Evolutionary conservation across 192 early-diverging fungal genomes (phyloP).

Genomic region (Pilobolus umbonatus): DNA sequence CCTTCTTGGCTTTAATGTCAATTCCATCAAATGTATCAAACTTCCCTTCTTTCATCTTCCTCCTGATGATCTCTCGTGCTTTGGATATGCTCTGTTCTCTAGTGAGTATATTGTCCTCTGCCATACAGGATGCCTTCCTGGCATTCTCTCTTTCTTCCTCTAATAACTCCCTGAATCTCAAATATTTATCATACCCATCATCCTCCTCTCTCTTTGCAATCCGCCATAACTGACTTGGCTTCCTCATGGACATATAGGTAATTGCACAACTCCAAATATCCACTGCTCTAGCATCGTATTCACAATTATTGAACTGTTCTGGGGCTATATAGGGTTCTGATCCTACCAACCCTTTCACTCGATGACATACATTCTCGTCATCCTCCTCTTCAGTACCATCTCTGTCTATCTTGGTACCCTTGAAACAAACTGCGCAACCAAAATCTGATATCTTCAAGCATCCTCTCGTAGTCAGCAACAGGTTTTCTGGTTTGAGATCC

Average conservation of each 20-base stretch:
- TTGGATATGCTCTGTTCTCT: slow-evolving; percentile 18
- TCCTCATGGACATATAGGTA: slow-evolving; percentile 36
- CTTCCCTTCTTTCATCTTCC: slow-evolving; percentile 25
- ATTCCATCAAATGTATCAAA: slow-evolving; percentile 32
- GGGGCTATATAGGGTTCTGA: slow-evolving; percentile 87
- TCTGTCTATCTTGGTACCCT: slow-evolving; percentile 10
- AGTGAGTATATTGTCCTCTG: slow-evolving; percentile 4
- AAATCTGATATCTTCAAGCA: slow-evolving; percentile 86
- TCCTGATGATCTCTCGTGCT: slow-evolving; percentile 24
- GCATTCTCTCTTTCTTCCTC: slow-evolving; percentile 30
- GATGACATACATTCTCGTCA: slow-evolving; percentile 79
- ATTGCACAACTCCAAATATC: slow-evolving; percentile 24
- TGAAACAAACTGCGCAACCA: slow-evolving; percentile 76
- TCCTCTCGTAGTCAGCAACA: slow-evolving; percentile 59
- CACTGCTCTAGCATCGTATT: slow-evolving; percentile 42
- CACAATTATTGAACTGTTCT: slow-evolving; percentile 42
- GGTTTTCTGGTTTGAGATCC: slow-evolving; percentile 87
- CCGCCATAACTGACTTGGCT: slow-evolving; percentile 30
- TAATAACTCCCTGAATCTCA: slow-evolving; percentile 24
- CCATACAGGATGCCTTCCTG: background rate
- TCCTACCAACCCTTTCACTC: slow-evolving; percentile 70
- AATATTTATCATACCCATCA: slow-evolving; percentile 25
- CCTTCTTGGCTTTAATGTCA: slow-evolving; percentile 29
- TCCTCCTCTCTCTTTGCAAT: slow-evolving; percentile 29
- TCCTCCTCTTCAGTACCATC: slow-evolving; percentile 6